phyloP scores from a whole-genome alignment of 2,329 filamentous ascomycete species.

The Chalara sp. region DNA sequence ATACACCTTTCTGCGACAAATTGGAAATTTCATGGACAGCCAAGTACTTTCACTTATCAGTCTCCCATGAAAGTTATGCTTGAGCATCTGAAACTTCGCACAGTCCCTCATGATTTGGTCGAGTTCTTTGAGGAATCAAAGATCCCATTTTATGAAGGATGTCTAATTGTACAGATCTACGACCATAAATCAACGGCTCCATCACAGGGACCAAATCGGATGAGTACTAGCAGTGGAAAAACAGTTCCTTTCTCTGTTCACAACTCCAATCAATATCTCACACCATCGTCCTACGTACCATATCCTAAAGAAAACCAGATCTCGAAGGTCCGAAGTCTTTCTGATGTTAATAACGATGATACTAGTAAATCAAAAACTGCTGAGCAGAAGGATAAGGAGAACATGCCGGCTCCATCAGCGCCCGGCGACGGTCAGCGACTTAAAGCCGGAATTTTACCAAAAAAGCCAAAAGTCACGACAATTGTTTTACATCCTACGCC shows the following conservation, averaged over 20 bases:
- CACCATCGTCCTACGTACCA: constrained; percentile 77
- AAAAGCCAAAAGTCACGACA: constrained; percentile 64
- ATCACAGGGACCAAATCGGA: constrained; percentile 51
- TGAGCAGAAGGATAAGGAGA: constrained; percentile 50
- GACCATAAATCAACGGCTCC: constrained; percentile 68
- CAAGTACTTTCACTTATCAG: constrained; percentile 85
- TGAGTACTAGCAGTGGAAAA: constrained; percentile 51
- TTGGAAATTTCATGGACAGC: constrained; percentile 90
- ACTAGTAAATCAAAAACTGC: constrained; percentile 19
- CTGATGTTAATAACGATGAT: constrained; percentile 25
- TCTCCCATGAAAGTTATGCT: constrained; percentile 80
- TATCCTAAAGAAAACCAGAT: constrained; percentile 52
- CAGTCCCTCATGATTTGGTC: constrained; percentile 83
- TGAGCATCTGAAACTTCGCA: constrained; percentile 68
- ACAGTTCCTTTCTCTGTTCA: constrained; percentile 76
- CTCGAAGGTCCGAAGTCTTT: constrained; percentile 24
- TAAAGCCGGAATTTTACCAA: constrained; percentile 31
- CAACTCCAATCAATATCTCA: constrained; percentile 84
- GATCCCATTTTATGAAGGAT: constrained; percentile 87
- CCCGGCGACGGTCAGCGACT: constrained; percentile 38
- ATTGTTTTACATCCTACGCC: constrained; percentile 80
- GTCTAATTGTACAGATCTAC: constrained; percentile 89
- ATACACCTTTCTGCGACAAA: constrained; percentile 80
- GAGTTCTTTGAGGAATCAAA: constrained; percentile 58
- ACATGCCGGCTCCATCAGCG: constrained; percentile 45